Conservation (phyloP, 2,329 filamentous ascomycete genomes). For the Leptographium radiaticola region DNA sequence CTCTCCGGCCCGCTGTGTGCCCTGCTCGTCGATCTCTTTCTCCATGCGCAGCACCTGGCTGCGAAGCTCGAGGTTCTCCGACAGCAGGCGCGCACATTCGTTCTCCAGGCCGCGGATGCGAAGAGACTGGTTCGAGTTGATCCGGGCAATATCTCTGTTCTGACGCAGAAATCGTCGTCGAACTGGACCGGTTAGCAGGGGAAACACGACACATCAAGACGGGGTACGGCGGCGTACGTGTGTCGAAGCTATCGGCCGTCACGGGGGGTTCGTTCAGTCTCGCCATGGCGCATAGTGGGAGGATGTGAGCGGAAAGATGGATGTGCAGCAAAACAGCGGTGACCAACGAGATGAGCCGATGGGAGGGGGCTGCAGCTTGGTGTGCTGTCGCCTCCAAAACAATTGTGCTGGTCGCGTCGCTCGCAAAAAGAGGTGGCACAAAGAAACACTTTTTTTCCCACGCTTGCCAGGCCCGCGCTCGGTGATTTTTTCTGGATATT, state of each 20-base stretch:
- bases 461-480: not conserved
- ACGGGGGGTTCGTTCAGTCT: constrained; percentile 63
- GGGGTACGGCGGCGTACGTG: constrained; percentile 37
- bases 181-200: constrained; percentile 32
- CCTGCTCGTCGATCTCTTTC: constrained; percentile 50
- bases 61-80: constrained; percentile 66
- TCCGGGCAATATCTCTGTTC: constrained; percentile 70
- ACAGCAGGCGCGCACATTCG: constrained; percentile 59
- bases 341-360: not conserved
- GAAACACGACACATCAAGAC: not conserved
- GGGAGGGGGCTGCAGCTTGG: not conserved
- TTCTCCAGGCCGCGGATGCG: constrained; percentile 66
- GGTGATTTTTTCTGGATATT: not conserved
- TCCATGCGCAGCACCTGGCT: constrained; percentile 58
- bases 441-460: not conserved
- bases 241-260: constrained; percentile 58
- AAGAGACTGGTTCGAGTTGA: constrained; percentile 64
- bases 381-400: not conserved
- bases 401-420: constrained; percentile 1
- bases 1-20: constrained; percentile 45
- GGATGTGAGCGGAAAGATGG: not conserved
- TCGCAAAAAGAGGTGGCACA: not conserved
- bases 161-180: constrained; percentile 69
- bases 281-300: constrained; percentile 48
- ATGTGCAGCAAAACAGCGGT: constrained; percentile 6